phyloP scores from a whole-genome alignment of 306 rosid genomes.

The Styphnolobium japonicum region DNA sequence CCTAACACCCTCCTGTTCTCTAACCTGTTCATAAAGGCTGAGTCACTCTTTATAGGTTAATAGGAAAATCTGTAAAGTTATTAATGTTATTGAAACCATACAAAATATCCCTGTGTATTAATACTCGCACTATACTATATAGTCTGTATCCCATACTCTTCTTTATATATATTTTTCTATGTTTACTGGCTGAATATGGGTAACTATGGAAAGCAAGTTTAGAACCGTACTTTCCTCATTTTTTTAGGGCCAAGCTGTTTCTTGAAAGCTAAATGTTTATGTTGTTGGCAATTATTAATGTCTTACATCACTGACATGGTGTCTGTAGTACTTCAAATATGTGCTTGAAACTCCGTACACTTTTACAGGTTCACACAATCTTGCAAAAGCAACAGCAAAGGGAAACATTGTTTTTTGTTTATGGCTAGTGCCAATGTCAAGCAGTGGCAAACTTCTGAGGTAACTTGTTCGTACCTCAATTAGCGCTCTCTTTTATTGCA shows the following conservation, averaged over 20 bases:
- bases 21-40: no score
- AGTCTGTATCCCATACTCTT: not conserved
- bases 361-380: slow-evolving; percentile 90
- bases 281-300: not conserved
- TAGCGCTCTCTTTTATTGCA: no score
- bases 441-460: slow-evolving; percentile 82
- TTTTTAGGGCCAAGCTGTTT: not conserved
- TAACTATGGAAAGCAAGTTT: not conserved
- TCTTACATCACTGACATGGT: slow-evolving; percentile 14
- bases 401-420: slow-evolving; percentile 87
- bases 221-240: not conserved
- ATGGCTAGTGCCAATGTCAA: slow-evolving; percentile 91
- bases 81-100: no score
- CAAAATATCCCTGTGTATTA: no score
- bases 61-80: no score
- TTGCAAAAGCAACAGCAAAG: slow-evolving; percentile 96
- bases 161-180: not conserved
- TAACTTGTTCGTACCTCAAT: no score
- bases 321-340: slow-evolving; percentile 78
- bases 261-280: not conserved
- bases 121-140: not conserved
- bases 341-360: slow-evolving; percentile 89
- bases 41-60: no score
- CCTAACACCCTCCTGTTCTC: no score
- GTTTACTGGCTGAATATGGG: not conserved